Conservation (phyloP, 2,329 filamentous ascomycete genomes). For the Huntiella moniliformis region DNA sequence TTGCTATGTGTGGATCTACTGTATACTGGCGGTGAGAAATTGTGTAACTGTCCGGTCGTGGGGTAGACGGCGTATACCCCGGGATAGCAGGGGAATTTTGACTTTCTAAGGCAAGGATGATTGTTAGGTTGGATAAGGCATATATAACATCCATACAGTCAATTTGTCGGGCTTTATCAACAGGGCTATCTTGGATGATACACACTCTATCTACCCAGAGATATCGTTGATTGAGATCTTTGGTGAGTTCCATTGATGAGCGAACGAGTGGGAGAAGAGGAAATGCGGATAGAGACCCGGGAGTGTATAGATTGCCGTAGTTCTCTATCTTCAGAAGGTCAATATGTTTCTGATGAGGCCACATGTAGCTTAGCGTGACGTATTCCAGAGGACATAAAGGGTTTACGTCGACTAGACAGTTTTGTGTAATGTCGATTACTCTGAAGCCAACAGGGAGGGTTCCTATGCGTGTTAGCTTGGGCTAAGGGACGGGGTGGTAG, state of each 20-base stretch:
- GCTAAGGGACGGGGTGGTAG: too few relatives aligned
- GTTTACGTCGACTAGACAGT: neutral
- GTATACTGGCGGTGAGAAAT: neutral
- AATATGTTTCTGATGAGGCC: neutral
- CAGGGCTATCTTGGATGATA: constrained; percentile 2
- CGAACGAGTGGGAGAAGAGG: neutral
- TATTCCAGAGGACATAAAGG: neutral
- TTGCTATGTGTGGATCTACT: neutral
- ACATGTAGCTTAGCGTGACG: constrained; percentile 4
- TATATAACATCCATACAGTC: constrained; percentile 6
- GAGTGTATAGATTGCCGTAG: neutral
- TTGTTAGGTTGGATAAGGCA: neutral
- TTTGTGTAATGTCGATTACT: constrained; percentile 2
- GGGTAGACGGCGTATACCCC: neutral
- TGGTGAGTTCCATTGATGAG: neutral
- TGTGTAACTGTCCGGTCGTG: neutral
- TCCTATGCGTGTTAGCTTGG: neutral
- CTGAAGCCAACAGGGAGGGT: neutral
- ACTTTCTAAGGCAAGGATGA: constrained; percentile 3
- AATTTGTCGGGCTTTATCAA: neutral
- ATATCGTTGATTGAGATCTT: neutral
- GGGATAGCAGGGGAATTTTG: neutral
- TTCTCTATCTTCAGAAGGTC: neutral
- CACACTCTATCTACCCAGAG: constrained; percentile 5
- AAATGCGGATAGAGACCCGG: neutral